These are phyloP conservation scores for Naganishia albida DNA, from an alignment of 1,284 basidiomycete species.

Conservation along the genomic window DNA sequence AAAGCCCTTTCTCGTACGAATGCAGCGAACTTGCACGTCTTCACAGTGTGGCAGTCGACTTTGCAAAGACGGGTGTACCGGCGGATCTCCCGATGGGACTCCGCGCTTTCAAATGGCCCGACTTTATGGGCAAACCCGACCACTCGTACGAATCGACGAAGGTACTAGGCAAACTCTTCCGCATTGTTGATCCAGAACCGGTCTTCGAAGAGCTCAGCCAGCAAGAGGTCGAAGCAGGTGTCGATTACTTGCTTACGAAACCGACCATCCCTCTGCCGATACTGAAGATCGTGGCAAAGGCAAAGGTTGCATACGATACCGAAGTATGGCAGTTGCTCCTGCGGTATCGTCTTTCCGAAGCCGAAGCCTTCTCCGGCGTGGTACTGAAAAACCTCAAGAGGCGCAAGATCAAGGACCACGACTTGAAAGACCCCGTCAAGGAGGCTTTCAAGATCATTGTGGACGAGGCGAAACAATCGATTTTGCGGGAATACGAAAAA, in stretches of 20 bases:
- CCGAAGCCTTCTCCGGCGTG: slow-evolving; percentile 37
- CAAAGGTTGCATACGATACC: slow-evolving; percentile 34
- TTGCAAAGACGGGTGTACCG: slow-evolving; percentile 53
- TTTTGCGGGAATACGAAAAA: neutral
- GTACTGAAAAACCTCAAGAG: slow-evolving; percentile 36
- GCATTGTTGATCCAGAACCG: slow-evolving; percentile 34
- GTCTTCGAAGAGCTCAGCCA: slow-evolving; percentile 12
- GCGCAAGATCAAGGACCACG: slow-evolving; percentile 33
- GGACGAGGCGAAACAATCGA: slow-evolving; percentile 6
- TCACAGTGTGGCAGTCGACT: slow-evolving; percentile 47
- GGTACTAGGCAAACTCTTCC: slow-evolving; percentile 50
- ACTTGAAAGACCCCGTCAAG: slow-evolving; percentile 34
- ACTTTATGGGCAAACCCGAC: slow-evolving; percentile 52
- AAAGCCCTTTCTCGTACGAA: slow-evolving; percentile 32
- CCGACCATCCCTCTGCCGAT: slow-evolving; percentile 40
- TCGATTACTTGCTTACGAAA: slow-evolving; percentile 37
- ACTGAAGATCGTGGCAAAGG: slow-evolving; percentile 43
- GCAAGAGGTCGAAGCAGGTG: slow-evolving; percentile 17
- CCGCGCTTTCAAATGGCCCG: slow-evolving; percentile 47
- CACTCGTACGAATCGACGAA: slow-evolving; percentile 39
- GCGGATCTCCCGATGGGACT: slow-evolving; percentile 41
- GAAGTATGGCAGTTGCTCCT: slow-evolving; percentile 15
- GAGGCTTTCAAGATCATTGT: slow-evolving; percentile 14
- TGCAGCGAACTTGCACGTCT: slow-evolving; percentile 27
- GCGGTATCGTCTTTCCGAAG: slow-evolving; percentile 38